These are phyloP conservation scores for Paramecium bursaria DNA, from an alignment of 73 alveolate species.

Conservation along the genomic window DNA sequence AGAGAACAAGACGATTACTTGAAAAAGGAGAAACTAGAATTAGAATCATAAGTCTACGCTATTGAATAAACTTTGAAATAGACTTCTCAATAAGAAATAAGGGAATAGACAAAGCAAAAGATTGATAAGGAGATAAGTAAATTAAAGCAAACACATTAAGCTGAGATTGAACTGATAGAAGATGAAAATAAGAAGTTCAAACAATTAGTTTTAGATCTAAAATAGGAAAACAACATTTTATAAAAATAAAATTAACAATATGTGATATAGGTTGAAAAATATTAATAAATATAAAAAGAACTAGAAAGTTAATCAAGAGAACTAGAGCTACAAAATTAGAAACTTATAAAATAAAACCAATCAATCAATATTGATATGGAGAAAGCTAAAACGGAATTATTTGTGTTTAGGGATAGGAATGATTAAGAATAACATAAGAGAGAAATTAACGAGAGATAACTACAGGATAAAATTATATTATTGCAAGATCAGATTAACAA, in stretches of 20 bases:
- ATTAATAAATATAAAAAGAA: background rate
- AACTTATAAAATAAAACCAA: constrained; percentile 5
- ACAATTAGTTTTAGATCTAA: background rate
- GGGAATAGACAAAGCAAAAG: constrained; percentile 22
- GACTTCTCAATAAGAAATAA: constrained; percentile 16
- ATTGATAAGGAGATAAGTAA: constrained; percentile 36
- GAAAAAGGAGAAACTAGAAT: constrained; percentile 47
- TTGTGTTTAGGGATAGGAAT: constrained; percentile 21
- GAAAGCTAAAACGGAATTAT: constrained; percentile 46
- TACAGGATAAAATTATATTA: constrained; percentile 14
- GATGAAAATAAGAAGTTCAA: constrained; percentile 30
- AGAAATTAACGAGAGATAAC: constrained; percentile 20
- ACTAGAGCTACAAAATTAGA: constrained; percentile 18
- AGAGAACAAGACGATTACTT: constrained; percentile 35
- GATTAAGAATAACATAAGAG: constrained; percentile 31
- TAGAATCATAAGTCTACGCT: constrained; percentile 48
- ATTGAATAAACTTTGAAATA: constrained; percentile 49
- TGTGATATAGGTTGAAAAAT: background rate
- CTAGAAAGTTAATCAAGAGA: constrained; percentile 3
- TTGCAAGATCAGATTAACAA: constrained; percentile 42
- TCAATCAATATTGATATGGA: constrained; percentile 37
- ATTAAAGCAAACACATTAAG: background rate
- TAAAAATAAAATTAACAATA: background rate
- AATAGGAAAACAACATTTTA: background rate
- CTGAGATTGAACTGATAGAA: background rate